phyloP scores from a whole-genome alignment of 768 basidiomycete species.

The Phaffia tasmanica region DNA sequence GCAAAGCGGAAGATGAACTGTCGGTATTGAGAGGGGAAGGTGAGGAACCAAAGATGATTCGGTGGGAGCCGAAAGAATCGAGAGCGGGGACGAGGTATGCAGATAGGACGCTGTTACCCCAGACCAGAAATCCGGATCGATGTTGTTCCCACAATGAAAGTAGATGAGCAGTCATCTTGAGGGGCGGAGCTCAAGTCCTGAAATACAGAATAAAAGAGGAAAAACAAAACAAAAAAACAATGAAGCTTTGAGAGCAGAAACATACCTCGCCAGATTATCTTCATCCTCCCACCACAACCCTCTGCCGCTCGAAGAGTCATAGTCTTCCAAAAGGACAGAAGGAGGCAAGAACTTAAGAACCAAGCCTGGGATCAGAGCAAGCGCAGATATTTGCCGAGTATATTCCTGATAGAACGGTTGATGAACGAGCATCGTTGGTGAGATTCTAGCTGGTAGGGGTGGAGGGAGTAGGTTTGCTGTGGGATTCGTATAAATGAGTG shows the following conservation, averaged over 20 bases:
- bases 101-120: constrained; percentile 16
- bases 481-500: background rate
- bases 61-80: constrained; percentile 24
- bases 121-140: background rate
- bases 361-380: constrained; percentile 23
- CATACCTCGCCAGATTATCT: constrained; percentile 16
- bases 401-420: constrained; percentile 10
- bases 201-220: too few species aligned
- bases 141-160: too few species aligned
- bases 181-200: too few species aligned
- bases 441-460: background rate
- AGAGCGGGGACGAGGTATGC: constrained; percentile 21
- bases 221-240: background rate
- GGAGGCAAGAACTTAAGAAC: constrained; percentile 24
- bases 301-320: background rate
- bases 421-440: background rate
- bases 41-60: constrained; percentile 22
- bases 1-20: background rate
- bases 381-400: constrained; percentile 18
- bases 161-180: too few species aligned
- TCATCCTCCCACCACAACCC: constrained; percentile 23
- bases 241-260: background rate
- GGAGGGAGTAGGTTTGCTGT: constrained; percentile 11
- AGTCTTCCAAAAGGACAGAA: constrained; percentile 2
- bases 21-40: background rate